These are phyloP conservation scores for Saccharomycopsis microspora DNA, from an alignment of 805 yeast species.

Conservation along the genomic window DNA sequence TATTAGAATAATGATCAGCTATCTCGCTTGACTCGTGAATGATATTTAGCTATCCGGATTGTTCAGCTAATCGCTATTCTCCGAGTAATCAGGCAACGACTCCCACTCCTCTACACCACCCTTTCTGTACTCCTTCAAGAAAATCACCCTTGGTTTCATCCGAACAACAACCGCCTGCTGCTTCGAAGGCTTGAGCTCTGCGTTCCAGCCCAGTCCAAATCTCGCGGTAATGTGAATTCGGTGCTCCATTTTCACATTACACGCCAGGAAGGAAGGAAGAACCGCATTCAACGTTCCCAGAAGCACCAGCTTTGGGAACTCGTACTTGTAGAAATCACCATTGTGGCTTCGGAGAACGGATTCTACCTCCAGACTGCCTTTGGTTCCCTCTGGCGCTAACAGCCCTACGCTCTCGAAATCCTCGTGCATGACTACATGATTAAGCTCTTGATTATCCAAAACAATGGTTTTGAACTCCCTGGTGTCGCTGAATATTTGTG, in stretches of 20 bases:
- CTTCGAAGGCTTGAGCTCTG: neutral
- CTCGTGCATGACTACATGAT: conserved; percentile 7
- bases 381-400: neutral
- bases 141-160: conserved; percentile 5
- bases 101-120: neutral
- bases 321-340: conserved; percentile 5
- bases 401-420: conserved; percentile 6
- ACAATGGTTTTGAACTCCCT: conserved; percentile 6
- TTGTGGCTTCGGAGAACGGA: neutral
- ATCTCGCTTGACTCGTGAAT: too few relatives aligned
- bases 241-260: conserved; percentile 12
- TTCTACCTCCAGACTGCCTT: neutral
- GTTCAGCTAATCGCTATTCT: neutral
- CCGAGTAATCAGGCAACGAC: neutral
- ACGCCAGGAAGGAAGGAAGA: conserved; percentile 12
- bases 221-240: conserved; percentile 10
- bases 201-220: conserved; percentile 4
- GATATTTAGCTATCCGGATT: too few relatives aligned
- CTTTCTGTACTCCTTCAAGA: conserved; percentile 9
- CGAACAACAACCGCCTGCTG: conserved; percentile 7
- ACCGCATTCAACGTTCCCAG: conserved; percentile 3
- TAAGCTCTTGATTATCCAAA: conserved; percentile 4
- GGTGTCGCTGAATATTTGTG: conserved; percentile 11
- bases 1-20: too few relatives aligned
- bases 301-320: conserved; percentile 5